A percentile compares a stretch with the other conserved stretches of the same genome.
Conservation (phyloP, 192 early-diverging fungal genomes). For the Ambispora gerdemannii region DNA sequence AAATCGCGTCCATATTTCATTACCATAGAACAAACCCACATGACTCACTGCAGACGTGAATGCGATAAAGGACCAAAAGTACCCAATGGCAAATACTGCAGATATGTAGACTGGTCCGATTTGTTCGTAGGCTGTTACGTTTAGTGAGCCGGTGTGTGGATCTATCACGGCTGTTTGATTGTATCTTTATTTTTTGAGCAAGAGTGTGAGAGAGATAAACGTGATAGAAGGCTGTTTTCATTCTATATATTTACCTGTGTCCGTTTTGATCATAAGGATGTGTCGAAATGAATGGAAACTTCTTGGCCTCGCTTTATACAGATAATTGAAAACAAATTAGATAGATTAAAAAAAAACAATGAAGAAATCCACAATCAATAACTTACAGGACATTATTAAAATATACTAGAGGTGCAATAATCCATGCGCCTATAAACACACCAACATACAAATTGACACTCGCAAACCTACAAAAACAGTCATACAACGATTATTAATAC, state of each 20-base stretch:
- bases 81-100: conserved; percentile 48
- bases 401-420: conserved; percentile 64
- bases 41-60: conserved; percentile 51
- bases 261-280: conserved; percentile 15
- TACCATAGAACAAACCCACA: conserved; percentile 56
- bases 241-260: conserved; percentile 2
- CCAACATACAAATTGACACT: conserved; percentile 65
- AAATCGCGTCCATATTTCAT: conserved; percentile 49
- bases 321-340: not conserved
- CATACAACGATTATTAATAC: not conserved
- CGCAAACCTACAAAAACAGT: conserved; percentile 43
- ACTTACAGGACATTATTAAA: conserved; percentile 59
- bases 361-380: conserved; percentile 34
- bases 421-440: conserved; percentile 63
- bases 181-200: conserved; percentile 33
- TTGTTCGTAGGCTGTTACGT: conserved; percentile 42
- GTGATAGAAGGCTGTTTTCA: not conserved
- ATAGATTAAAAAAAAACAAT: conserved; percentile 21
- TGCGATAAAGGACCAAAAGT: conserved; percentile 57
- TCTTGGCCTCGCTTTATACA: conserved; percentile 10
- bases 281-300: conserved; percentile 20
- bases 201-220: not conserved
- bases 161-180: conserved; percentile 52
- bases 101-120: conserved; percentile 50
- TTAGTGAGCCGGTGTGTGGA: conserved; percentile 34